Conservation (phyloP, 257 asterid species). For the Solanum microdontum region DNA sequence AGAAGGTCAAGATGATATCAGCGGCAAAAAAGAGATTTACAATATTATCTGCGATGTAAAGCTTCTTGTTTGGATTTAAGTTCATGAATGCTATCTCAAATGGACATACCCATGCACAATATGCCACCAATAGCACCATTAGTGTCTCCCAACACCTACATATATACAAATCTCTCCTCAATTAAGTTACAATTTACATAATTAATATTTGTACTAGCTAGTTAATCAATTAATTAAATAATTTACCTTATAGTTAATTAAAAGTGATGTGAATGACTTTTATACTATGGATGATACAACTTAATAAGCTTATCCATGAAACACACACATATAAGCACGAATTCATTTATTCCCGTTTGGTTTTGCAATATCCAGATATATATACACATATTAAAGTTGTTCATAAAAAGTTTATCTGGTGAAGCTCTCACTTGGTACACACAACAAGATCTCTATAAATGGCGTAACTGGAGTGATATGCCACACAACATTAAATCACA, state of each 20-base stretch:
- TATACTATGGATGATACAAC: background rate
- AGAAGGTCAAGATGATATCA: slow-evolving; percentile 66
- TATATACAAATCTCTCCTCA: background rate
- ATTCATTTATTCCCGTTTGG: too few relatives aligned
- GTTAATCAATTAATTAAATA: too few relatives aligned
- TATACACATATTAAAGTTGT: background rate
- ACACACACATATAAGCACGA: too few relatives aligned
- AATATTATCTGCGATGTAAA: slow-evolving; percentile 43
- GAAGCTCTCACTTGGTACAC: background rate
- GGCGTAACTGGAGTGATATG: background rate
- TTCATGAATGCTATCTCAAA: slow-evolving; percentile 61
- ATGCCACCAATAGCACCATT: slow-evolving; percentile 63
- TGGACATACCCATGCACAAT: slow-evolving; percentile 80
- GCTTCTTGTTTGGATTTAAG: slow-evolving; percentile 19
- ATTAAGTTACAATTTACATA: background rate
- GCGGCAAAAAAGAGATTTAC: slow-evolving; percentile 55
- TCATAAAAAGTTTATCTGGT: background rate
- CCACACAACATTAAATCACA: background rate
- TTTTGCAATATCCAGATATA: too few relatives aligned
- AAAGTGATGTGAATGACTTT: background rate
- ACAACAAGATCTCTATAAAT: background rate
- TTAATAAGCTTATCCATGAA: too few relatives aligned
- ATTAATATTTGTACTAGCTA: background rate
- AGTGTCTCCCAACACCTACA: slow-evolving; percentile 84
- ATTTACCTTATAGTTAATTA: background rate